Evolutionary conservation across 495 filamentous ascomycete species (phyloP).

Genomic region (Delitschia confertaspora): DNA sequence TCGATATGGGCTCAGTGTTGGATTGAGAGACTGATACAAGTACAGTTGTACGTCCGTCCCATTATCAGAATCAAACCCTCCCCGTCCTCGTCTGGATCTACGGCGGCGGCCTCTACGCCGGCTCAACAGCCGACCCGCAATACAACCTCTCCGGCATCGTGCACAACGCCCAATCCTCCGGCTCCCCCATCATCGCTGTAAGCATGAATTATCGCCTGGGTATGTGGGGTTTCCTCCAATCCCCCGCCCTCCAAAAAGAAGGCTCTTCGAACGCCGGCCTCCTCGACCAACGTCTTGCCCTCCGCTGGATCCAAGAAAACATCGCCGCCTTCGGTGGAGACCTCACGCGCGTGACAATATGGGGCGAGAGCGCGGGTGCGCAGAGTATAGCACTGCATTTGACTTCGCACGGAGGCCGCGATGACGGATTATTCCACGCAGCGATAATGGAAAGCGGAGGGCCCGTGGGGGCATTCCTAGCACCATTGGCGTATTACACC

Average conservation of each 20-base stretch:
- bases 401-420: slow-evolving; percentile 43
- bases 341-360: slow-evolving; percentile 26
- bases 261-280: slow-evolving; percentile 25
- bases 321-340: slow-evolving; percentile 30
- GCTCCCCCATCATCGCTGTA: slow-evolving; percentile 29
- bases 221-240: slow-evolving; percentile 30
- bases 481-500: slow-evolving; percentile 35
- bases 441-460: slow-evolving; percentile 44
- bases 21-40: background rate
- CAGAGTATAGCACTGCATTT: slow-evolving; percentile 46
- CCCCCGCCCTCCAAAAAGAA: slow-evolving; percentile 23
- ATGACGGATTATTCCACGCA: slow-evolving; percentile 40
- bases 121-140: slow-evolving; percentile 28
- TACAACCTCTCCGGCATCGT: slow-evolving; percentile 49
- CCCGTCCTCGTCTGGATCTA: slow-evolving; percentile 36
- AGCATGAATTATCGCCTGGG: slow-evolving; percentile 30
- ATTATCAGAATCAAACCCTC: slow-evolving; percentile 26
- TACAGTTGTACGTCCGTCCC: slow-evolving; percentile 23
- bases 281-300: slow-evolving; percentile 25
- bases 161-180: slow-evolving; percentile 26
- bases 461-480: slow-evolving; percentile 34
- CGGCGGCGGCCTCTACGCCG: slow-evolving; percentile 42
- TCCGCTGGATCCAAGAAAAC: slow-evolving; percentile 28
- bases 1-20: background rate
- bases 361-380: slow-evolving; percentile 43